Percentiles rank a stretch among this genome's conserved stretches.
phyloP scores from a whole-genome alignment of 2,329 filamentous ascomycete genomes.

The Pseudocercospora fuligena region DNA sequence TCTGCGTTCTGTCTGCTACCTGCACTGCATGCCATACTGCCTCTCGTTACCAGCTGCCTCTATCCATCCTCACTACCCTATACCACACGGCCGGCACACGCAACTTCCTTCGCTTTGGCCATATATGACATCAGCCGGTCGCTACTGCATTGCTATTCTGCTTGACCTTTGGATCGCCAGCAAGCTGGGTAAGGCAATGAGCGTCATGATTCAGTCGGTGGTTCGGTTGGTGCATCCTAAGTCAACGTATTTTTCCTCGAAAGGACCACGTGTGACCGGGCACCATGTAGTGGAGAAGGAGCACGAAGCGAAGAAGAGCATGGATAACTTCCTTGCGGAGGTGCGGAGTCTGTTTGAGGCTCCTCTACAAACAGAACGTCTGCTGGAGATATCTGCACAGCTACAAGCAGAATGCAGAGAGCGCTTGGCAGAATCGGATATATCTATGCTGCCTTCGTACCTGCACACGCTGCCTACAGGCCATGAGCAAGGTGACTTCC shows the following conservation, averaged over 20 bases:
- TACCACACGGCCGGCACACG: constrained; percentile 1
- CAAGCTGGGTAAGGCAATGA: constrained; percentile 34
- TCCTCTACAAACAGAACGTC: constrained; percentile 46
- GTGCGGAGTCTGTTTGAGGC: constrained; percentile 50
- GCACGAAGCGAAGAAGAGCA: constrained; percentile 46
- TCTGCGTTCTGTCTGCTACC: neutral
- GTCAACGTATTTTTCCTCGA: constrained; percentile 23
- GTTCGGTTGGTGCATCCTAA: constrained; percentile 29
- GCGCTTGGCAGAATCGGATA: constrained; percentile 60
- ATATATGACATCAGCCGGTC: constrained; percentile 32
- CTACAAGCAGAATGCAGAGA: constrained; percentile 59
- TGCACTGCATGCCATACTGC: neutral
- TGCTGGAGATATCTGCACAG: constrained; percentile 51
- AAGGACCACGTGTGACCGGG: constrained; percentile 34
- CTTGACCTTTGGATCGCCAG: constrained; percentile 31
- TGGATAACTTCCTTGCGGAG: constrained; percentile 55
- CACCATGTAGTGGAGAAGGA: constrained; percentile 45
- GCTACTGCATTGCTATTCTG: constrained; percentile 28
- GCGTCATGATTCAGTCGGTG: constrained; percentile 33
- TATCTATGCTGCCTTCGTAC: constrained; percentile 70
- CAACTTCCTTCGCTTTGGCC: constrained; percentile 9
- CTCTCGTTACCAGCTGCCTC: no score
- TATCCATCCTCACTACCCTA: neutral
- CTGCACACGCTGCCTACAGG: constrained; percentile 66
- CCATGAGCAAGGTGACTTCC: constrained; percentile 62